Base-by-base conservation (phyloP, 202 grass and related monocot genomes). In the Schoenoplectus tabernaemontani region DNA sequence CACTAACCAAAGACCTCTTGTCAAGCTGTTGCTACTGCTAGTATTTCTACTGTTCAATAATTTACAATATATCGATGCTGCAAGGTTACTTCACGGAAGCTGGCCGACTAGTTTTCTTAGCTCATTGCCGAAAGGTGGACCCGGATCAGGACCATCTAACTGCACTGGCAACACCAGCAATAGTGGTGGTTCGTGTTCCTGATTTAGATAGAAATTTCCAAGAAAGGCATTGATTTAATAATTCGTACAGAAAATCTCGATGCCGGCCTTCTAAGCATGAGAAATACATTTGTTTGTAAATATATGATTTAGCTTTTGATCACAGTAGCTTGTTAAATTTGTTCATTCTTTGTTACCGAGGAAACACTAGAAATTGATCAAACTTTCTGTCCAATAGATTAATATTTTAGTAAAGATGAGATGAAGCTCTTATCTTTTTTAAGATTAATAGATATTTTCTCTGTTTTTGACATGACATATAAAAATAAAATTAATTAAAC, bases 51-150 rank as follows among this genome's bases (percentile, higher is more conserved):
- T 43, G 20, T 63, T 79, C 36, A n/a, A n/a, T n/a, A 23, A 62
- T 42, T 2, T 44, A 7, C 76, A 79, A 79, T 58, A 60, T 57
- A 19, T 62, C 8, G 41, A 79, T 62, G 76, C 57, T 1, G 20
- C 76, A 30, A 60, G 59, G 16, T 44, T 58, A 62, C 39, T 79
- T 3, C 56, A 79, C 26, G 76, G 59, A 60, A 60, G 57, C 36
- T 28, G 30, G 41, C 67, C 67, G 0, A 71, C 20, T 71, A 71
- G 67, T 48, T 69, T 75, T 63, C 51, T 84, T 34, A 81, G 53
- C 54, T 79, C 19, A 22, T 70, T 67, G 24, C 38, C 50, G 39
- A 58, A 20, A 64, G 15, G 16, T 9, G 64, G 56, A 3, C 41
- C 74, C 2, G 34, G 61, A 19, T 69, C 61, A 1, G 33, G 7